Evolutionary conservation across 495 filamentous ascomycete species (phyloP), one percentile per base, ranked within the genome.

Genomic region (Hypoxylon subgilvum): DNA sequence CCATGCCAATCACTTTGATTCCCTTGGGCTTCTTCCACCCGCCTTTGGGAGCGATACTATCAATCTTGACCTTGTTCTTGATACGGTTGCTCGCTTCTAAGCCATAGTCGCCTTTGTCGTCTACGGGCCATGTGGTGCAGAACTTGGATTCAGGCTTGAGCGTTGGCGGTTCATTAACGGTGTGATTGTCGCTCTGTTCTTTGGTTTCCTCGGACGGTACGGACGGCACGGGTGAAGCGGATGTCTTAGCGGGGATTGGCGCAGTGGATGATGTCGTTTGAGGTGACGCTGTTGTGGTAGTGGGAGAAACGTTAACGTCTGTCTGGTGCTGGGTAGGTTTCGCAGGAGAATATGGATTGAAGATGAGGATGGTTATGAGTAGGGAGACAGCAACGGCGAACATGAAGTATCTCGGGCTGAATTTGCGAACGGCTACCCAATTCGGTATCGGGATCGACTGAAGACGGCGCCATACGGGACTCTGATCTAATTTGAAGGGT

Each of bases 1-100:
- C 78, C 44, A 82, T 64, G 25, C 72, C 80, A 27, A 81, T 65
- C 23, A 82, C 70, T 40, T 76, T 74, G 32, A 81, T 54, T 4
- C 65, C 71, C n/a, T 46, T 46, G 8, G 77, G 76, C 48, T 80
- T 81, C 16, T 66, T 55, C 57, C 57, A 66, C 10, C 63, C 63
- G 21, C 38, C 63, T 7, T 62, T 53, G n/a, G 63, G 58, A 36
- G 63, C 63, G 21, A 66, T 53, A 17, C 58, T 61, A 21, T 63
- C 58, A 13, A 41, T 8, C 57, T 63, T 57, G 42, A 57, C 9
- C 13, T 45, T 53, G 28, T n/a, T n/a, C n/a, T 53, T 22, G 16
- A 19, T 23, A 38, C 65, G 58, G 12, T 62, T 12, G 2, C 17
- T 18, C 6, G 44, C 22, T 18, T 61, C 9, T 16, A 62, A 35